Percentiles rank a stretch among this genome's conserved stretches.
phyloP scores from a whole-genome alignment of 371 early-diverging fungal species.

The Apophysomyces sp. region DNA sequence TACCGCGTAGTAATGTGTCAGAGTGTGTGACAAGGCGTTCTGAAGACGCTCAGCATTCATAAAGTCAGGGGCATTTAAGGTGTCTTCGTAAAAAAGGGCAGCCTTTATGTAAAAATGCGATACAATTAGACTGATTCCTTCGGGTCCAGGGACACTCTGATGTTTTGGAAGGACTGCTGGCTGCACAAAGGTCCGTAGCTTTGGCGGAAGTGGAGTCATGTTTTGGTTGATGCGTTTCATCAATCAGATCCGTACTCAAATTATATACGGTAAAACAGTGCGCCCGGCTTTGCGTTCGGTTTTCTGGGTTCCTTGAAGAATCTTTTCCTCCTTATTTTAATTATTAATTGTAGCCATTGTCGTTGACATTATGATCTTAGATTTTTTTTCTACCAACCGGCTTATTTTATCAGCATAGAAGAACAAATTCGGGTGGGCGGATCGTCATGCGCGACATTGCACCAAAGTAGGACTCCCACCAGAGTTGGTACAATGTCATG shows the following conservation, averaged over 20 bases:
- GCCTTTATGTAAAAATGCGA: constrained; percentile 10
- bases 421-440: neutral
- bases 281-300: neutral
- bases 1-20: constrained; percentile 7
- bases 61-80: constrained; percentile 3
- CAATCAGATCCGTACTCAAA: too few relatives aligned
- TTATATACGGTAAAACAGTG: too few relatives aligned
- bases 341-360: neutral
- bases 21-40: neutral
- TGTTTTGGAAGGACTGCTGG: neutral
- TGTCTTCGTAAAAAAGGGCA: constrained; percentile 10
- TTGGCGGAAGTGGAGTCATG: constrained; percentile 18
- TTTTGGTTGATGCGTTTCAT: too few relatives aligned
- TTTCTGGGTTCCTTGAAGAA: neutral
- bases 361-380: neutral
- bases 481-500: constrained; percentile 4
- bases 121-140: constrained; percentile 13
- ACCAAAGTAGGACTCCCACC: constrained; percentile 10
- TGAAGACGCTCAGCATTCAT: constrained; percentile 6
- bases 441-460: neutral
- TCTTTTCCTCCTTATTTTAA: neutral
- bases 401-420: neutral
- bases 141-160: constrained; percentile 6
- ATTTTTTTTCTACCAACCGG: neutral
- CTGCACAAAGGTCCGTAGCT: constrained; percentile 8